Evolutionary conservation across 164 flowering plant species (phyloP), one percentile per base, ranked within the genome.

Genomic region (Umbilicus rupestris): DNA sequence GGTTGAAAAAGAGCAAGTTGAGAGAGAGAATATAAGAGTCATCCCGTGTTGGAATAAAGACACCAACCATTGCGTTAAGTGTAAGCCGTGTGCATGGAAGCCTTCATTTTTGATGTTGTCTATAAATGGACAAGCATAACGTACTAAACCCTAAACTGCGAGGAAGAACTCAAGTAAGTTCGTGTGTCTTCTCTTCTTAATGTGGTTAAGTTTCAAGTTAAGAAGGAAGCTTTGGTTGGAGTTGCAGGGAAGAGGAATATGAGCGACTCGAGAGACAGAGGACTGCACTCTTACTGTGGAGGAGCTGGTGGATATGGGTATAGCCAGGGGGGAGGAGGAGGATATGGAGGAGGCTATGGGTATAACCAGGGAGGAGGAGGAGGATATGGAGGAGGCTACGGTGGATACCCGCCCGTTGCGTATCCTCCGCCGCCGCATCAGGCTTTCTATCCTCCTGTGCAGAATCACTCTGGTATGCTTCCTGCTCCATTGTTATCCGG

Each of bases 221-320:
- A 35, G 7, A 8, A 1, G 0, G 52, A 50, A 50, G 28, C 3
- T 50, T 50, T 50, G 11, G 1, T 50, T 50, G 20, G 57, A 20
- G 2, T 50, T 50, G 57, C 57, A 50, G 57, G 52, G 57, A 22
- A 50, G 57, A n/a, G n/a, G n/a, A n/a, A 7, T 50, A 50, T 50
- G 57, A 26, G 57, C 5, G 57, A 50, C 29, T 50, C 29, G 8
- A 50, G 57, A 50, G 57, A 50, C 57, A 50, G 57, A 50, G 57
- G 57, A 50, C 57, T 50, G 9, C 14, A 50, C 30, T 52, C 58
- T 8, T 52, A 24, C 15, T 52, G 8, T 52, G 58, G 58, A 22
- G 57, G 28, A 26, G 17, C 31, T 10, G 59, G 31, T 26, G 59
- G 58, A 1, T 52, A 52, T 26, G 15, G 30, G n/a, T 52, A 52